These are phyloP conservation scores for Tolypocladium sp. DNA, from an alignment of 2,329 filamentous ascomycete genomes.

Conservation along the genomic window DNA sequence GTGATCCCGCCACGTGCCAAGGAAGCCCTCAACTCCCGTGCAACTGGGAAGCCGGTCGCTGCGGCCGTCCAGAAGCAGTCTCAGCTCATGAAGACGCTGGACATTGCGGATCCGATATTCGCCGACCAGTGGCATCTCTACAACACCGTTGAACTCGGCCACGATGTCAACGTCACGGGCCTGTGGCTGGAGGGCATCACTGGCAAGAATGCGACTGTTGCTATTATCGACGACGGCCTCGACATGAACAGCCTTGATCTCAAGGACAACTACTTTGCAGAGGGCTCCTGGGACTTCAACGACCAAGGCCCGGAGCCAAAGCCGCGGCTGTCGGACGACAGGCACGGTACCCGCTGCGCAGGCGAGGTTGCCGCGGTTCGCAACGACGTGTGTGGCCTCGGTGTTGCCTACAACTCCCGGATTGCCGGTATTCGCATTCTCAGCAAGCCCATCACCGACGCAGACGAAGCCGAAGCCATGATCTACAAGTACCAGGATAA, in stretches of 20 bases:
- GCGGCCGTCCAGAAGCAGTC: slow-evolving; percentile 48
- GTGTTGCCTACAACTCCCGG: slow-evolving; percentile 85
- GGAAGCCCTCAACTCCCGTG: slow-evolving; percentile 12
- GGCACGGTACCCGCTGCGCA: slow-evolving; percentile 87
- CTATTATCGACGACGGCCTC: slow-evolving; percentile 91
- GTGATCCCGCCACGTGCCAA: slow-evolving; percentile 30
- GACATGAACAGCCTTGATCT: slow-evolving; percentile 94
- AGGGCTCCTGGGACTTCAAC: slow-evolving; percentile 94
- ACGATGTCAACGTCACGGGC: slow-evolving; percentile 94
- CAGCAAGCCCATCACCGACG: slow-evolving; percentile 81
- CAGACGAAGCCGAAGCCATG: slow-evolving; percentile 85
- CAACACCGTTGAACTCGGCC: slow-evolving; percentile 70
- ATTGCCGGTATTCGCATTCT: slow-evolving; percentile 90
- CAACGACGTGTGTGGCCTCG: slow-evolving; percentile 92
- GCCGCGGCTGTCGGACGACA: slow-evolving; percentile 76
- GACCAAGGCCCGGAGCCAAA: slow-evolving; percentile 70
- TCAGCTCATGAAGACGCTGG: slow-evolving; percentile 54
- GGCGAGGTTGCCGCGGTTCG: slow-evolving; percentile 88
- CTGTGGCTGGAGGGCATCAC: slow-evolving; percentile 89
- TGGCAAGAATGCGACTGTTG: slow-evolving; percentile 79
- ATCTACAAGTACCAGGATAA: slow-evolving; percentile 89
- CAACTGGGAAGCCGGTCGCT: slow-evolving; percentile 9
- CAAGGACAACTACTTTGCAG: slow-evolving; percentile 86
- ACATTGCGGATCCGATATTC: slow-evolving; percentile 85
- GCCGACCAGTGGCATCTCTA: slow-evolving; percentile 90